Evolutionary conservation across 1,284 basidiomycete genomes (phyloP), one percentile per base, ranked within the genome.

Genomic region (Lignosus rhinocerotis): DNA sequence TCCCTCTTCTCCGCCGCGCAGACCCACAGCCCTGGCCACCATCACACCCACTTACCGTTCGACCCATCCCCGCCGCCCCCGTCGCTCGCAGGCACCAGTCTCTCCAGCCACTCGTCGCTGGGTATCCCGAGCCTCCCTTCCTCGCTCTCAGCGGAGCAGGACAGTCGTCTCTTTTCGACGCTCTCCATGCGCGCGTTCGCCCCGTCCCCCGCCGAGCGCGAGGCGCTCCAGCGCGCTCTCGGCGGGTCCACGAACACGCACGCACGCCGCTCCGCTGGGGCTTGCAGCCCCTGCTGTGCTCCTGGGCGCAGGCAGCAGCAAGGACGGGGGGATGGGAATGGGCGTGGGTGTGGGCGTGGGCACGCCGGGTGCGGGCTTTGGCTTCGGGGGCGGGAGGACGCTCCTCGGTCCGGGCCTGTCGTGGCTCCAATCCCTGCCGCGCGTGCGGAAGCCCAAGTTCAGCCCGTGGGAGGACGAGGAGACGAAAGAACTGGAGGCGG

Each of bases 121-220:
- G 53, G 46, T 51, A 32, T 61, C 58, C 45, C 64, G 39, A 42
- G 48, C 48, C 43, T 66, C 30, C 66, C 85, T 21, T 72, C 81
- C 25, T 74, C 75, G 39, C 69, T 77, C 17, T 78, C 17, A 66
- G 25, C 77, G 11, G 69, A 78, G 6, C 73, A 74, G 6, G 79
- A 74, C 55, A 80, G 81, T 44, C 73, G 81, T 44, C 73, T 88
- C 32, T 78, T 73, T 65, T 73, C 75, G 53, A 66, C 69, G 43
- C 62, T 74, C 56, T 69, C 70, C 32, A 72, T 90, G 63, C 88
- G 87, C 68, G 90, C 90, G 30, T 93, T 93, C 72, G 90, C 88
- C 34, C 90, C 90, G 43, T 92, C 88, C 59, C 87, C 86, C 56
- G 90, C 85, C 61, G 90, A 93, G 78, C 86, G 91, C 50, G 86